Percentiles rank a stretch among this genome's conserved stretches.
These are phyloP conservation scores for Globisporangium splendens DNA, from an alignment of 352 stramenopile species.

Conservation along the genomic window DNA sequence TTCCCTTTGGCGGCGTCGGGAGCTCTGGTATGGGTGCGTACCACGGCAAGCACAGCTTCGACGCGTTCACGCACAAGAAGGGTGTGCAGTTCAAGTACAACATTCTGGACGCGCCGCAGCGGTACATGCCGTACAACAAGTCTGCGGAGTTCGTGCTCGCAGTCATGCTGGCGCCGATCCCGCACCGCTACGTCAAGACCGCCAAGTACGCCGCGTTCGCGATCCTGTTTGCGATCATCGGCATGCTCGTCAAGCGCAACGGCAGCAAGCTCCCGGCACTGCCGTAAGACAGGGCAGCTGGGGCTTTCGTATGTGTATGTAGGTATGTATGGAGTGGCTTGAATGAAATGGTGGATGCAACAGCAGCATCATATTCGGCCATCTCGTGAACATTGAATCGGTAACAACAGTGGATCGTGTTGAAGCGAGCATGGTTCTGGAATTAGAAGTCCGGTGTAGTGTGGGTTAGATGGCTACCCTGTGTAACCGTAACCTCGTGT, in stretches of 20 bases:
- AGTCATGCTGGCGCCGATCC: constrained; percentile 30
- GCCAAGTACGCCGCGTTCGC: constrained; percentile 28
- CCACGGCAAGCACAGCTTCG: constrained; percentile 78
- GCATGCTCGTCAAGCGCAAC: constrained; percentile 18
- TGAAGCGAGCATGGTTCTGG: too few relatives aligned
- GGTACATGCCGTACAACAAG: constrained; percentile 63
- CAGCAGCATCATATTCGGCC: too few relatives aligned
- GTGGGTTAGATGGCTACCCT: too few relatives aligned
- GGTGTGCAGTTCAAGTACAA: constrained; percentile 51
- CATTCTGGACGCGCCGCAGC: constrained; percentile 48
- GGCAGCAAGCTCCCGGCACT: constrained; percentile 1
- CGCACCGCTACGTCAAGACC: constrained; percentile 26
- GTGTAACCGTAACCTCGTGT: too few relatives aligned
- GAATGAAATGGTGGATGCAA: too few relatives aligned
- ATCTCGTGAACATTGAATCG: too few relatives aligned
- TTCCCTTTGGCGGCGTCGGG: constrained; percentile 85
- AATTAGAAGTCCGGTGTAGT: too few relatives aligned
- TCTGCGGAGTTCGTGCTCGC: constrained; percentile 17
- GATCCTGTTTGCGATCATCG: constrained; percentile 22
- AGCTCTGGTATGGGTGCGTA: constrained; percentile 79
- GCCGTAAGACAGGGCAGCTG: background rate
- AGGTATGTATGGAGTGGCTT: background rate
- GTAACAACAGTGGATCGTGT: too few relatives aligned
- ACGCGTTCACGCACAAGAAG: constrained; percentile 75
- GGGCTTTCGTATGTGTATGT: background rate